Base-by-base conservation (phyloP, 2,329 filamentous ascomycete genomes). In the Graphiopsis chlorocephala region DNA sequence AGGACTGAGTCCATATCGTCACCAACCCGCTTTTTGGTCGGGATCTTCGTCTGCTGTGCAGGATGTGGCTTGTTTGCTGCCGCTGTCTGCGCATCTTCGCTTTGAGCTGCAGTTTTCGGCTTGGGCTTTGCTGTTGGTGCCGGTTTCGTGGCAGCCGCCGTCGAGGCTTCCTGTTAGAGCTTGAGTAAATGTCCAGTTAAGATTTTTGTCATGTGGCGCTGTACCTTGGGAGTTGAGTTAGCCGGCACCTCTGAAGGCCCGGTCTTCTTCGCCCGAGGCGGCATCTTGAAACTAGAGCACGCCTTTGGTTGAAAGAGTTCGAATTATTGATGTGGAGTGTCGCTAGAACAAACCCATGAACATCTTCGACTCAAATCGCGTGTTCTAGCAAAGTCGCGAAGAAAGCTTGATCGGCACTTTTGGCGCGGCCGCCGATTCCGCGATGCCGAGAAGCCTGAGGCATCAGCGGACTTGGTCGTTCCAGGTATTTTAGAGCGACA, bases 1-100 rank as follows among this genome's bases (percentile, higher is more conserved):
- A 90, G 82, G 28, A 90, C 80, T 42, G 86, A 85, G 72, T 89
- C 85, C 64, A 76, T 72, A 67, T 82, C 80, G 64, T 81, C 79
- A 28, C 63, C 50, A 7, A 67, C 50, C 55, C 68, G 68, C 63
- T 71, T 71, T 64, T 71, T 71, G 33, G 65, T 53, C n/a, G 56
- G 55, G n/a, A 62, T 63, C 29, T 61, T 61, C 25, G 45, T 67
- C 20, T 52, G 64, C 50, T 66, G 56, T 42, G 47, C 57, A 50
- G 52, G 50, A 63, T 66, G 63, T 66, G 59, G 35, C 60, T 56
- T 56, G 45, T 48, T 45, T n/a, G 47, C 62, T 56, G 59, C 26
- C 23, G 25, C 25, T 23, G 52, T 48, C 28, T 48, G 45, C n/a
- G n/a, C 53, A 20, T 59, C 50, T 14, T 59, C 56, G 14, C 15